Evolutionary conservation across 495 filamentous ascomycete genomes (phyloP).

Genomic region (Podospora tetraspora): DNA sequence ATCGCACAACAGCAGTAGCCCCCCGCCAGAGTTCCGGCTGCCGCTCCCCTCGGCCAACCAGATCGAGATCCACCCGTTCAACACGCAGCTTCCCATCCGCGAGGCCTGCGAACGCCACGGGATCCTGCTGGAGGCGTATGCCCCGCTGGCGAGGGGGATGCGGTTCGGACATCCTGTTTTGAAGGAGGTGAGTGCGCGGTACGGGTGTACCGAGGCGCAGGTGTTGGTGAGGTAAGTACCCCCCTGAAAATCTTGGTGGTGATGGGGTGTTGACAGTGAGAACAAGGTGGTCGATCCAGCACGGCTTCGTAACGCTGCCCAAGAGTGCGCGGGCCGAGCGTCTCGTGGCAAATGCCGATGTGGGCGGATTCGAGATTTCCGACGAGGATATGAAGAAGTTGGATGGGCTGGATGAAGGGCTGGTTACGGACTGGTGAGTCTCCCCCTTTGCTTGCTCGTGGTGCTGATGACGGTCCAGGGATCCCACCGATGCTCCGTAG

Average conservation of each 20-base stretch:
- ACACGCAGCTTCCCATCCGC: conserved; percentile 53
- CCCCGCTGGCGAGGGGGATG: conserved; percentile 54
- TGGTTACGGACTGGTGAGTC: conserved; percentile 49
- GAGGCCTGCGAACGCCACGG: conserved; percentile 49
- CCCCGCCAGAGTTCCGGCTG: background rate
- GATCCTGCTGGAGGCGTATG: conserved; percentile 61
- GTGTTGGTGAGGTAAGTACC: conserved; percentile 47
- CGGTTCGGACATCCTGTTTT: conserved; percentile 52
- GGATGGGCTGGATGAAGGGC: conserved; percentile 62
- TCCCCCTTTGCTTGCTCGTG: background rate
- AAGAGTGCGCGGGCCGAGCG: conserved; percentile 62
- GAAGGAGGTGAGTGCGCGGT: conserved; percentile 49
- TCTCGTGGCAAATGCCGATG: conserved; percentile 58
- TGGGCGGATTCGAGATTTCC: conserved; percentile 61
- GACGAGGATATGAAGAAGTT: conserved; percentile 57
- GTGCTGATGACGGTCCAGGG: conserved; percentile 25
- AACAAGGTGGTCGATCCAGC: conserved; percentile 59
- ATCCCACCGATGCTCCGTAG: conserved; percentile 30
- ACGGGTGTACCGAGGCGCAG: conserved; percentile 55
- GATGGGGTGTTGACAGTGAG: background rate
- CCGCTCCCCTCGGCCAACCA: conserved; percentile 55
- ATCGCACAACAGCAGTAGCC: conserved; percentile 20
- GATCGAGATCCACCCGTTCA: conserved; percentile 67
- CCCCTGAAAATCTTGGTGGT: background rate
- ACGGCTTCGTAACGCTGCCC: conserved; percentile 67